Evolutionary conservation across 352 stramenopile genomes (phyloP).

Genomic region (Globisporangium paroecandrum): DNA sequence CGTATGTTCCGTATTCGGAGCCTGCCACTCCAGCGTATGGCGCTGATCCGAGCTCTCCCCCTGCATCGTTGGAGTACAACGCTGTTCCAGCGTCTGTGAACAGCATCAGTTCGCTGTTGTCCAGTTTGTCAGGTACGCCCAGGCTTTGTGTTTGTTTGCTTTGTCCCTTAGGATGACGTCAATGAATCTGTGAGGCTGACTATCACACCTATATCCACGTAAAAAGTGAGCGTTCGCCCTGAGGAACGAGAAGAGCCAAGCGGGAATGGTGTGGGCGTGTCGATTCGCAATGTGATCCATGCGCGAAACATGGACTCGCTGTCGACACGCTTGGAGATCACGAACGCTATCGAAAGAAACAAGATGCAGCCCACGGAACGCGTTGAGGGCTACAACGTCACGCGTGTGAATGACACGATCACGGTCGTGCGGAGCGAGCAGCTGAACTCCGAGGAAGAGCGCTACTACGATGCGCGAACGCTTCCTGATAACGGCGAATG

Average conservation of each 20-base stretch:
- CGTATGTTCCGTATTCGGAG: conserved; percentile 19
- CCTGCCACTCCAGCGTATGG: neutral
- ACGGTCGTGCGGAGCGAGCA: conserved; percentile 70
- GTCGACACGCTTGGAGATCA: conserved; percentile 68
- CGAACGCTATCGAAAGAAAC: conserved; percentile 64
- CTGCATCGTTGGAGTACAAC: conserved; percentile 48
- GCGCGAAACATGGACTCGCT: conserved; percentile 77
- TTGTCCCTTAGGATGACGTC: neutral
- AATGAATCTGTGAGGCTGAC: neutral
- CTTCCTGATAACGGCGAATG: conserved; percentile 70
- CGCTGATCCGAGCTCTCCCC: conserved; percentile 26
- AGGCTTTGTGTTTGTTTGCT: neutral
- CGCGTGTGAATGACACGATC: conserved; percentile 63
- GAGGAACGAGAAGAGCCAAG: conserved; percentile 58
- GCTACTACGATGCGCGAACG: conserved; percentile 63
- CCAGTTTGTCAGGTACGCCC: conserved; percentile 47
- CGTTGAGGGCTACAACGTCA: conserved; percentile 73
- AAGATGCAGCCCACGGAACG: conserved; percentile 44
- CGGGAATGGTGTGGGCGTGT: conserved; percentile 55
- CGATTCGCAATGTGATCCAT: conserved; percentile 45
- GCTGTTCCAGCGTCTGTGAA: conserved; percentile 28
- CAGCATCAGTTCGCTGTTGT: conserved; percentile 59
- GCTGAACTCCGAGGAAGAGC: conserved; percentile 51
- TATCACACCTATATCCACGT: neutral
- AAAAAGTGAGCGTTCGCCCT: conserved; percentile 31